phyloP scores from a whole-genome alignment of 116 monocot genomes.

The Thalassia testudinum region DNA sequence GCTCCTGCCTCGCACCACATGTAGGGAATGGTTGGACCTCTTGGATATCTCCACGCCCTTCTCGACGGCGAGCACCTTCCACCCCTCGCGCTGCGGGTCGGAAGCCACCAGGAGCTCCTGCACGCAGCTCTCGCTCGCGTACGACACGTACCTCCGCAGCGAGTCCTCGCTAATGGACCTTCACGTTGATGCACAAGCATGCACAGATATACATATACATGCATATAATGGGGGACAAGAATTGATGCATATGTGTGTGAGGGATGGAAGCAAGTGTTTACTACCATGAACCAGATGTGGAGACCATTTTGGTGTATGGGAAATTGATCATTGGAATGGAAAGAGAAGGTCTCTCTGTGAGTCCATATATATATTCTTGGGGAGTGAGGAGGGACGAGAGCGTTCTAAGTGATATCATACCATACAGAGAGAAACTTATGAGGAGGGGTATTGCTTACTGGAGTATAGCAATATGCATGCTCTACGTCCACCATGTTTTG shows the following conservation, averaged over 20 bases:
- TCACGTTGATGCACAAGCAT: not conserved
- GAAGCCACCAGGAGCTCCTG: conserved; percentile 76
- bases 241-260: not conserved
- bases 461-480: no score
- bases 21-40: conserved; percentile 27
- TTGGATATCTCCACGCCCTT: conserved; percentile 72
- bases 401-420: no score
- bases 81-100: conserved; percentile 28
- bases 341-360: no score
- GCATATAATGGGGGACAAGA: not conserved
- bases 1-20: conserved; percentile 57
- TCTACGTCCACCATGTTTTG: no score
- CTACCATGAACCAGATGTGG: not conserved
- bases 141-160: conserved; percentile 53
- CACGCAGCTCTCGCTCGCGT: conserved; percentile 84
- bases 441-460: no score
- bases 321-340: no score
- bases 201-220: not conserved
- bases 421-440: no score
- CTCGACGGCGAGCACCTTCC: conserved; percentile 45
- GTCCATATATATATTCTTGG: no score
- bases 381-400: no score
- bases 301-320: no score
- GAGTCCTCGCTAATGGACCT: conserved; percentile 96
- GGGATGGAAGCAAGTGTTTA: not conserved